Base-by-base conservation (phyloP, 108 stramenopile genomes). In the Licmophora abbreviata region DNA sequence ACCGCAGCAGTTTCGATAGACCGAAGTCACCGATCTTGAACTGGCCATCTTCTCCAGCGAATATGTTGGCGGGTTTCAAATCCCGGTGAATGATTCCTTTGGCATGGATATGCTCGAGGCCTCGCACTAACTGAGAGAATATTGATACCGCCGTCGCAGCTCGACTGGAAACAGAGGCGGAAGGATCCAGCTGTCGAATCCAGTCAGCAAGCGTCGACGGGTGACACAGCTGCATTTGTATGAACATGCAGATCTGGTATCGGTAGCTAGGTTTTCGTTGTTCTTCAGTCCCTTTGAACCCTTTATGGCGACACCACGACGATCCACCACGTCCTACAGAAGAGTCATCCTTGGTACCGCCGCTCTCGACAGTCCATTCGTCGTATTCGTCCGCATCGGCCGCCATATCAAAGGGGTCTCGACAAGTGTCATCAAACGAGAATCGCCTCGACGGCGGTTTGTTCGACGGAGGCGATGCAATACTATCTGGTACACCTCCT, bases 1-100 rank as follows among this genome's bases (percentile, higher is more conserved):
- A 43, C 12, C 57, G n/a, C 51, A 84, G 44, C 40, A 64, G 61
- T 60, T 80, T 86, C 12, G 80, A 74, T 9, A 95, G 58, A 20
- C 93, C 92, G 58, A 97, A 95, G 56, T 95, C 97, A 26, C 97
- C 97, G 40, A 98, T 89, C 55, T 92, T 86, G 56, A 93, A 88
- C 0, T 68, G 66, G 6, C 62, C 78, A 44, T 76, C 66, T 33
- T 70, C 58, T 12, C 54, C 61, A 20, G 71, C 70, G 61, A 93
- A 93, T 45, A 86, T 73, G 48, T 93, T 93, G 29, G 77, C 74
- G n/a, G 92, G 92, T 55, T 93, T 89, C 43, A 93, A 59, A 54
- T 93, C 92, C 28, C 92, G 75, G 58, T 93, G 92, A 44, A 93
- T 71, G 48, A 93, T 81, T 17, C 71, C 76, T 51, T 81, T 85